Evolutionary conservation across 805 yeast genomes (phyloP).

Genomic region (Metschnikowia orientalis): DNA sequence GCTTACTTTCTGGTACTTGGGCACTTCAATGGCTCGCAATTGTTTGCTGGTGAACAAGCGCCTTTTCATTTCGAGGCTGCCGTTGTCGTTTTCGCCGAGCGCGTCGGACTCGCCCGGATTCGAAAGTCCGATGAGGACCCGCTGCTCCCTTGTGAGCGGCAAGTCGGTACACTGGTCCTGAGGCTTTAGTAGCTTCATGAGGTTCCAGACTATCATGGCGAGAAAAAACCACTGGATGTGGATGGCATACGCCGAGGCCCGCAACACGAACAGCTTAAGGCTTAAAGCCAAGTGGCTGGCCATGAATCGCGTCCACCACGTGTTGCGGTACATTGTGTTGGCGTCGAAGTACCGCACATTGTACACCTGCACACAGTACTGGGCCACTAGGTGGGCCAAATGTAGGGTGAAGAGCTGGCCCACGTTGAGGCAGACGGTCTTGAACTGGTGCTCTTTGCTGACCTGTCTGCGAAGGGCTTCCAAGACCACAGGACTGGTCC

Average conservation of each 20-base stretch:
- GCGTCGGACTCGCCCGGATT: constrained; percentile 3
- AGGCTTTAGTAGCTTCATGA: constrained; percentile 31
- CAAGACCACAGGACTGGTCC: constrained; percentile 41
- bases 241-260: constrained; percentile 2
- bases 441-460: constrained; percentile 36
- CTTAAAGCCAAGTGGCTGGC: constrained; percentile 1
- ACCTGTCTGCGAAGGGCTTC: constrained; percentile 44
- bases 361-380: constrained; percentile 10
- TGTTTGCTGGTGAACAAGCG: constrained; percentile 19
- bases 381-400: constrained; percentile 17
- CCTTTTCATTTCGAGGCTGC: constrained; percentile 21
- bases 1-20: constrained; percentile 19
- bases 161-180: constrained; percentile 50
- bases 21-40: constrained; percentile 14
- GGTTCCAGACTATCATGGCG: constrained; percentile 25
- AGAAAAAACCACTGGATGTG: constrained; percentile 19
- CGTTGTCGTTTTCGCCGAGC: constrained; percentile 15
- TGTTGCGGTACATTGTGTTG: constrained; percentile 9
- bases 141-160: constrained; percentile 44
- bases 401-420: constrained; percentile 26
- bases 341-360: constrained; percentile 8
- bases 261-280: not conserved
- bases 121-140: constrained; percentile 42
- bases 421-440: constrained; percentile 26
- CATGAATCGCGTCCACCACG: constrained; percentile 6